Base-by-base conservation (phyloP, 2,329 filamentous ascomycete species). In the Beauveria rudraprayagi region DNA sequence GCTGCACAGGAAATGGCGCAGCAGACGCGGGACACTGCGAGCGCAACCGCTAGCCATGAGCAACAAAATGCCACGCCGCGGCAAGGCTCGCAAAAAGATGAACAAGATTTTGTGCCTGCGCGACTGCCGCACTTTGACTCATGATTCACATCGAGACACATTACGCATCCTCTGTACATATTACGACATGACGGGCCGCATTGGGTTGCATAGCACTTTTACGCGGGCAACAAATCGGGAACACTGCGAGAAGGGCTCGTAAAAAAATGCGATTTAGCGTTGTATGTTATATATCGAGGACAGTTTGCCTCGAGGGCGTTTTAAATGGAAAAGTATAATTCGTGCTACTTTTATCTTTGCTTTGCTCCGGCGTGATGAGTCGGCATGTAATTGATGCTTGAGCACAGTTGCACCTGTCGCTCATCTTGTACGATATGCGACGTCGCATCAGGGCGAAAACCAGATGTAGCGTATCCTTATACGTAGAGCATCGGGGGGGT, bases 41-140 rank as follows among this genome's bases (percentile, higher is more conserved):
- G 3, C 3, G 24, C 47, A 9, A 16, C 34, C 4, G 10, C 46
- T 3, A 22, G 34, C 44, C 17, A 50, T 10, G 34, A 22, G n/a
- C 40, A 63, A 70, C 47, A 60, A 64, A 30, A 67, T 10, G 30
- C 22, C 24, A 55, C 58, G 44, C 40, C 43, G 44, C 22, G 28
- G 24, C 56, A 14, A 48, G 48, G n/a, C 26, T 56, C 54, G 43
- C 63, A 66, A 37, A 48, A 58, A 17, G 60, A 55, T 8, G 61
- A 65, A 51, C 63, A 66, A 19, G 72, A 72, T 2, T 87, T 87
- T 65, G 75, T 86, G 24, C 83, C 84, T 4, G 84, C 84, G 41
- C 76, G 83, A 62, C 70, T 87, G 62, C 84, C 84, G 43, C 77
- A 78, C 59, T 83, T 87, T 72, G 73, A 73, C 65, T 83, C 63